phyloP scores from a whole-genome alignment of 108 stramenopile genomes.

The Asterionellopsis glacialis region DNA sequence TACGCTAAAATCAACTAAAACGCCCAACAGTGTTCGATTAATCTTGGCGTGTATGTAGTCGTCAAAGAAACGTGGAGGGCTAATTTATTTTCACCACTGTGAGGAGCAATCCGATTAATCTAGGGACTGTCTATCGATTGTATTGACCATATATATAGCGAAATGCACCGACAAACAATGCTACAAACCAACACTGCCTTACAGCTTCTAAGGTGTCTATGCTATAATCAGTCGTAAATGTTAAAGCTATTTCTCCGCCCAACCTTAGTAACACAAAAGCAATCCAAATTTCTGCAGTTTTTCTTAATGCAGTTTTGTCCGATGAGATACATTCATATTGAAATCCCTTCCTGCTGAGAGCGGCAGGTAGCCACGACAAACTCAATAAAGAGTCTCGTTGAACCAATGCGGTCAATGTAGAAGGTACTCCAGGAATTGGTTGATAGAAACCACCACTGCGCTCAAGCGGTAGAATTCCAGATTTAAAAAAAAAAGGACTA shows the following conservation, averaged over 20 bases:
- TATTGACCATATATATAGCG: background rate
- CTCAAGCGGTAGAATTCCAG: no score
- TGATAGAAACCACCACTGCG: slow-evolving; percentile 57
- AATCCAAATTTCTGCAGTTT: background rate
- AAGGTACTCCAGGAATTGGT: slow-evolving; percentile 34
- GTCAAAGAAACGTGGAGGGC: no score
- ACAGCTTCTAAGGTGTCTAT: background rate
- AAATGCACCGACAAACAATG: background rate
- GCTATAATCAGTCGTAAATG: background rate
- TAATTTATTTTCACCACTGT: no score
- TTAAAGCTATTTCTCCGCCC: background rate
- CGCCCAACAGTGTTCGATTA: background rate
- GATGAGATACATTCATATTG: background rate
- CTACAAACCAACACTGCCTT: background rate
- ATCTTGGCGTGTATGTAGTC: background rate
- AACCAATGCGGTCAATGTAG: slow-evolving; percentile 19
- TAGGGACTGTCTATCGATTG: background rate
- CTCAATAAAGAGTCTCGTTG: slow-evolving; percentile 9
- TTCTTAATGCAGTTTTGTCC: no score
- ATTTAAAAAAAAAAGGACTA: no score
- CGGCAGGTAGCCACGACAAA: background rate
- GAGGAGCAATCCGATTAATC: background rate
- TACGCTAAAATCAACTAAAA: background rate
- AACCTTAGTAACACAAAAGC: background rate
- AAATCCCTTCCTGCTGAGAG: background rate